Evolutionary conservation across 306 rosid species (phyloP).

Genomic region (Castanospermum australe): DNA sequence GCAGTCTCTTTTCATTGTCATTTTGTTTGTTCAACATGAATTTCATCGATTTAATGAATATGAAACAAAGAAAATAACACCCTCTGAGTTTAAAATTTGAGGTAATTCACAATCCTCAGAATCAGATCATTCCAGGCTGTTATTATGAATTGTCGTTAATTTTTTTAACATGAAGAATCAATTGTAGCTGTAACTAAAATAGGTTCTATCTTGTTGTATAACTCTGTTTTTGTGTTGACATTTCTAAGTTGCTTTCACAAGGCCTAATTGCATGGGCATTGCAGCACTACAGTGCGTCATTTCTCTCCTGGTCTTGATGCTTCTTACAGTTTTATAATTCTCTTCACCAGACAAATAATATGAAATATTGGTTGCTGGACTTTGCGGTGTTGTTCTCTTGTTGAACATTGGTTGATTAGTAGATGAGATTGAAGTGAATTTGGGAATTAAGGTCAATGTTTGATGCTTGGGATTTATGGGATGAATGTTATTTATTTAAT

Average conservation of each 20-base stretch:
- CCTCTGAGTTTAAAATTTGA: background rate
- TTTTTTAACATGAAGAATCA: background rate
- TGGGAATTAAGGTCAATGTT: slow-evolving; percentile 19
- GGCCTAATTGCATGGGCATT: slow-evolving; percentile 1
- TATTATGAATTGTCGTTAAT: background rate
- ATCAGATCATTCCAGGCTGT: background rate
- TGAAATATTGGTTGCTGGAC: background rate
- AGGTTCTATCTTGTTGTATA: background rate
- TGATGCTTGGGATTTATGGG: background rate
- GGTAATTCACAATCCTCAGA: background rate
- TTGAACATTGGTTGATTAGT: slow-evolving; percentile 15
- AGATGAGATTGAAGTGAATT: slow-evolving; percentile 11
- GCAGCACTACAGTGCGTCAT: background rate
- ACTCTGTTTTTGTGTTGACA: background rate
- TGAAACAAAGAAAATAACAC: background rate
- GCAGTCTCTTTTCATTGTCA: background rate
- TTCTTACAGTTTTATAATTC: slow-evolving; percentile 13
- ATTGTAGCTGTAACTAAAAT: background rate
- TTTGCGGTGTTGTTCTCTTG: background rate
- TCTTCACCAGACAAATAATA: background rate
- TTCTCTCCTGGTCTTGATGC: background rate
- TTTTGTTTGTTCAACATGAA: slow-evolving; percentile 17
- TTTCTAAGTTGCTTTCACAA: background rate
- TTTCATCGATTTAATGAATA: slow-evolving; percentile 15
- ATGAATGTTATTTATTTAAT: background rate